A percentile compares a stretch with the other conserved stretches of the same genome.
Evolutionary conservation across 2,329 filamentous ascomycete species (phyloP).

Genomic region (Pseudogymnoascus sp.): DNA sequence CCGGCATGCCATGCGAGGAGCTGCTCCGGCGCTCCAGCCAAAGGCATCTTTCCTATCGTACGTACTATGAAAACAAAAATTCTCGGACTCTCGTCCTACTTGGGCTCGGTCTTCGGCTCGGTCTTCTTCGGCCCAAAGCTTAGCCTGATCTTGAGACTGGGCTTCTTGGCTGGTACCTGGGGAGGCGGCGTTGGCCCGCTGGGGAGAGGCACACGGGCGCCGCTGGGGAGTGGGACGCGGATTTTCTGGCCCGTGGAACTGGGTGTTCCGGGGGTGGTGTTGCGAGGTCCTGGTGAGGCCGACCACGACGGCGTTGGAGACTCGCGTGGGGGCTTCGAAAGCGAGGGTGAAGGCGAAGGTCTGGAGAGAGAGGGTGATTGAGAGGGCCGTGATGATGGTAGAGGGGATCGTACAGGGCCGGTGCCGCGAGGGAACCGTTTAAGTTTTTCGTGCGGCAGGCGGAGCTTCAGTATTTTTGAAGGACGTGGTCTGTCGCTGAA

Average conservation of each 20-base stretch:
- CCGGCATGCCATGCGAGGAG: background rate
- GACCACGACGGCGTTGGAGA: background rate
- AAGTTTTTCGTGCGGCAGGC: background rate
- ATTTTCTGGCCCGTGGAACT: background rate
- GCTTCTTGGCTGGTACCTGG: background rate
- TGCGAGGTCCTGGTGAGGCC: background rate
- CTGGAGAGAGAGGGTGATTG: background rate
- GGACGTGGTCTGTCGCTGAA: background rate
- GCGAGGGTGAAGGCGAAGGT: constrained; percentile 5
- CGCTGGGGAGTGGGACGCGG: background rate
- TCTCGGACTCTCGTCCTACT: background rate
- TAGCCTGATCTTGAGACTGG: constrained; percentile 8
- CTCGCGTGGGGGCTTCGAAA: background rate
- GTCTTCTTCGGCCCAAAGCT: background rate
- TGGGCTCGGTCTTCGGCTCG: background rate
- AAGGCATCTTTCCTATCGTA: constrained; percentile 1
- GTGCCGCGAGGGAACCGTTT: background rate
- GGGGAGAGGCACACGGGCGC: constrained; percentile 9
- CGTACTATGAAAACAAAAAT: constrained; percentile 1
- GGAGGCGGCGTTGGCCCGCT: background rate
- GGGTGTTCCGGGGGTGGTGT: constrained; percentile 2
- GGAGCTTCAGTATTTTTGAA: constrained; percentile 12
- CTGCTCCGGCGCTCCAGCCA: background rate
- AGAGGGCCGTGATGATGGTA: background rate
- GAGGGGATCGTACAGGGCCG: background rate